A percentile compares a stretch with the other conserved stretches of the same genome.
phyloP scores from a whole-genome alignment of 352 stramenopile species.

The Phytophthora litchii region DNA sequence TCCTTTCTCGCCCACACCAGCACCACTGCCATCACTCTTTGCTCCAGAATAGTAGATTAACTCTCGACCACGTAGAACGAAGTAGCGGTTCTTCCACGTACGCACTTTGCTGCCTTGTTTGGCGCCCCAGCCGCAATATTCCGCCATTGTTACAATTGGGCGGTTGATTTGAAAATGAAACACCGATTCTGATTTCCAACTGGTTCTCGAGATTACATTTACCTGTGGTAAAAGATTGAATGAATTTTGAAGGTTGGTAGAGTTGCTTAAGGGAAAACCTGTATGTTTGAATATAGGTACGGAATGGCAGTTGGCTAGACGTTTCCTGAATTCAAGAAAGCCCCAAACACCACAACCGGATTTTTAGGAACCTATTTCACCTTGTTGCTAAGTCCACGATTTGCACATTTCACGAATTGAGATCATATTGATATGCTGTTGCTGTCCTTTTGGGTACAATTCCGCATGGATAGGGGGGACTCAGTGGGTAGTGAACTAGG shows the following conservation, averaged over 20 bases:
- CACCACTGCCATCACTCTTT: constrained; percentile 39
- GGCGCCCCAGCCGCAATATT: constrained; percentile 65
- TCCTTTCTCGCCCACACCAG: constrained; percentile 63
- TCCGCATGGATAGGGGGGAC: too few relatives aligned
- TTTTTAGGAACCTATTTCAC: constrained; percentile 2
- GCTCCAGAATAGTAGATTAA: constrained; percentile 63
- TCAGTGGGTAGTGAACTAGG: too few relatives aligned
- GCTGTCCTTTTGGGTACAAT: too few relatives aligned
- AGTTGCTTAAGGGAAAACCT: neutral
- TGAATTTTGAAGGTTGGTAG: neutral
- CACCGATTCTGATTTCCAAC: constrained; percentile 15
- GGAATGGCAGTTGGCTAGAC: neutral
- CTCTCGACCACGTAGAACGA: constrained; percentile 62
- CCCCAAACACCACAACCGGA: constrained; percentile 10
- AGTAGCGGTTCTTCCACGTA: constrained; percentile 79
- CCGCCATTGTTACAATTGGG: constrained; percentile 9
- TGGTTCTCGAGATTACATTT: constrained; percentile 5
- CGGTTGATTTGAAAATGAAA: constrained; percentile 12
- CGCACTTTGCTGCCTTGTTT: constrained; percentile 78
- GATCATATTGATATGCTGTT: too few relatives aligned
- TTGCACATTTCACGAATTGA: too few relatives aligned
- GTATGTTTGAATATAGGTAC: constrained; percentile 13
- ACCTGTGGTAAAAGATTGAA: neutral
- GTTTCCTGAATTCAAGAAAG: constrained; percentile 5
- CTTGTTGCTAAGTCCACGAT: too few relatives aligned